phyloP scores from a whole-genome alignment of 225 moss, liverwort and hornwort genomes.

The Pseudoscleropodium purum region DNA sequence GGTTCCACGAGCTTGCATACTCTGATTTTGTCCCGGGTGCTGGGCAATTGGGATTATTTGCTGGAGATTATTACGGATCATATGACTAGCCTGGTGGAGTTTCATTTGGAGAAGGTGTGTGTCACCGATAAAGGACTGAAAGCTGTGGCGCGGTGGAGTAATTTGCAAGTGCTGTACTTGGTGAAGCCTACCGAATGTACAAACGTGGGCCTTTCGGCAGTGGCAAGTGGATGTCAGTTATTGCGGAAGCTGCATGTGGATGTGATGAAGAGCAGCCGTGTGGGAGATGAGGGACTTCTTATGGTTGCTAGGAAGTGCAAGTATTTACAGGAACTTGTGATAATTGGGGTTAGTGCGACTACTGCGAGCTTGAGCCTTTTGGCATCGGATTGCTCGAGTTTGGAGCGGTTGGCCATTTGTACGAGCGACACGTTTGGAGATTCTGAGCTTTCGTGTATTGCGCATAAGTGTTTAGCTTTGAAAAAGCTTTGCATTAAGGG shows the following conservation, averaged over 20 bases:
- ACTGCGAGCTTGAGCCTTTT: constrained; percentile 69
- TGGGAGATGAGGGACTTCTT: constrained; percentile 88
- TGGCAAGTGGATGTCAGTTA: constrained; percentile 75
- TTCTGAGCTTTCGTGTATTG: constrained; percentile 81
- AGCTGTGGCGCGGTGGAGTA: constrained; percentile 73
- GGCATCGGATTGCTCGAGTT: constrained; percentile 82
- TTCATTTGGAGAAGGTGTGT: constrained; percentile 78
- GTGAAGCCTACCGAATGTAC: constrained; percentile 87
- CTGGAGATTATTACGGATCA: constrained; percentile 93
- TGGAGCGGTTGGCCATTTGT: constrained; percentile 88
- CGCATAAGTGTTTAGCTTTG: constrained; percentile 71
- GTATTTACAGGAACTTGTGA: constrained; percentile 77
- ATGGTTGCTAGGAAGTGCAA: constrained; percentile 81
- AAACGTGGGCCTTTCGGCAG: constrained; percentile 78
- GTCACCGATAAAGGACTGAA: constrained; percentile 70
- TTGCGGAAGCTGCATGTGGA: constrained; percentile 94
- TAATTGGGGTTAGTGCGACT: constrained; percentile 83
- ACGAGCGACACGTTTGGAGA: constrained; percentile 97
- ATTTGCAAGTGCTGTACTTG: constrained; percentile 75
- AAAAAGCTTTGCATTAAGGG: constrained; percentile 95
- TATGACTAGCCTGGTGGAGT: constrained; percentile 88
- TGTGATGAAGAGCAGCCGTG: constrained; percentile 84
- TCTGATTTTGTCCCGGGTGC: constrained; percentile 68
- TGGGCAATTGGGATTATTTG: constrained; percentile 87
- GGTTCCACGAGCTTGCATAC: constrained; percentile 86